Evolutionary conservation across 75 land plant species (phyloP), one percentile per base, ranked within the genome.

Genomic region (Gnetum montanum): DNA sequence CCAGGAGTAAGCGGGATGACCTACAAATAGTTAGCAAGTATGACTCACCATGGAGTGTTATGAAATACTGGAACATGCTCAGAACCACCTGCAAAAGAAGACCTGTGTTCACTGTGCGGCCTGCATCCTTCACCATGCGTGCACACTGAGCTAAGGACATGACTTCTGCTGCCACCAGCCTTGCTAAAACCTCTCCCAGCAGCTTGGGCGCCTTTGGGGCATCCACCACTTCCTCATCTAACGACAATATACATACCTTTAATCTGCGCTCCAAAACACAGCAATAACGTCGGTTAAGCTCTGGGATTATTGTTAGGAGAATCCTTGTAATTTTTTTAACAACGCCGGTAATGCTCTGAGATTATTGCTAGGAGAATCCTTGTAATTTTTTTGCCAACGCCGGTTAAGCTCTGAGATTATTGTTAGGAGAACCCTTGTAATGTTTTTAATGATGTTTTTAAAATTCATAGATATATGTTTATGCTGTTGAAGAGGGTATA

Each of bases 141-240:
- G 83, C 76, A 7, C 81, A 65, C 31, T 83, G 77, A 15, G 40
- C 46, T 15, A 91, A 47, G 6, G 88, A 35, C n/a, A 81, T 36
- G 8, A 85, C 67, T 34, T 76, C 65, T 49, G 74, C 82, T 30
- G 56, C 11, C 15, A 94, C 64, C 0, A 79, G 36, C 44, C 68
- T 80, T 7, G 62, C 85, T 43, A 89, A 54, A n/a, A 94, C 55
- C n/a, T 52, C 73, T 19, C 80, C 99, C 35, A 94, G 62, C 61
- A 61, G 86, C 15, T 85, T 81, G 22, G 99, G 61, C 38, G 88
- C 99, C 66, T 49, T 90, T 11, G 96, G 96, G 3, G 86, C 87
- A 72, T 94, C 99, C 59, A 72, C 72, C 7, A 75, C 67, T 15
- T 72, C 64, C 59, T 89, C 99, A 44, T 83, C 87, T 68, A 94